These are phyloP conservation scores for Gossypium herbaceum DNA, from an alignment of 345 rosid genomes.

Conservation along the genomic window DNA sequence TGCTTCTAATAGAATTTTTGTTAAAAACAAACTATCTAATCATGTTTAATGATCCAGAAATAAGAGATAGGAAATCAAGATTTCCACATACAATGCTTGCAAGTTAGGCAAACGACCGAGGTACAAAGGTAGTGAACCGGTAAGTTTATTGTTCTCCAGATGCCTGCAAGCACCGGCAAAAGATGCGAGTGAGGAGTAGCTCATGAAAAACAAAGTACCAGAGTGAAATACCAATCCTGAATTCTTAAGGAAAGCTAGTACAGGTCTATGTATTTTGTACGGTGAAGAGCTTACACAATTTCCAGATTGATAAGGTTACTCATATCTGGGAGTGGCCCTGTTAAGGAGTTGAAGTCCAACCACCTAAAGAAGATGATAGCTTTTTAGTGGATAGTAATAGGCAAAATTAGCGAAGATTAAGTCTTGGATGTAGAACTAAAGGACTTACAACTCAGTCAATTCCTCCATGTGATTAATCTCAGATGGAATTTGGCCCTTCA, in stretches of 20 bases:
- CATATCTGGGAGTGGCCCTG: slow-evolving; percentile 73
- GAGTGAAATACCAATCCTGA: neutral
- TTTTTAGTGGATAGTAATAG: slow-evolving; percentile 6
- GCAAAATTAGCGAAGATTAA: neutral
- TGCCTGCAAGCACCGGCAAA: slow-evolving; percentile 52
- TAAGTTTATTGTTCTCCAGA: slow-evolving; percentile 78
- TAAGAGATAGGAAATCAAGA: neutral
- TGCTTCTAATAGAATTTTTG: neutral
- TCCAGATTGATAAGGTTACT: slow-evolving; percentile 66
- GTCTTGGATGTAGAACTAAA: slow-evolving; percentile 4
- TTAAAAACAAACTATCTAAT: neutral
- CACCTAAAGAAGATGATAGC: slow-evolving; percentile 48
- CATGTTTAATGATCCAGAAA: neutral
- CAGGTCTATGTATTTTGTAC: slow-evolving; percentile 3
- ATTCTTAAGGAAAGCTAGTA: neutral
- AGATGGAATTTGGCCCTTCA: slow-evolving; percentile 64
- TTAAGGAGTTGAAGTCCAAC: slow-evolving; percentile 69
- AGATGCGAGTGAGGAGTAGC: slow-evolving; percentile 9
- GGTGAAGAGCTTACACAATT: slow-evolving; percentile 59
- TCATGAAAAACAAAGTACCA: neutral
- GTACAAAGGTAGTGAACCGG: slow-evolving; percentile 72
- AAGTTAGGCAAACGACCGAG: slow-evolving; percentile 62
- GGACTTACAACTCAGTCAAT: slow-evolving; percentile 74
- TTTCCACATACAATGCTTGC: slow-evolving; percentile 65
- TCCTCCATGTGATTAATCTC: slow-evolving; percentile 60